Evolutionary conservation across 257 asterid genomes (phyloP).

Genomic region (Solanum clarkiae): DNA sequence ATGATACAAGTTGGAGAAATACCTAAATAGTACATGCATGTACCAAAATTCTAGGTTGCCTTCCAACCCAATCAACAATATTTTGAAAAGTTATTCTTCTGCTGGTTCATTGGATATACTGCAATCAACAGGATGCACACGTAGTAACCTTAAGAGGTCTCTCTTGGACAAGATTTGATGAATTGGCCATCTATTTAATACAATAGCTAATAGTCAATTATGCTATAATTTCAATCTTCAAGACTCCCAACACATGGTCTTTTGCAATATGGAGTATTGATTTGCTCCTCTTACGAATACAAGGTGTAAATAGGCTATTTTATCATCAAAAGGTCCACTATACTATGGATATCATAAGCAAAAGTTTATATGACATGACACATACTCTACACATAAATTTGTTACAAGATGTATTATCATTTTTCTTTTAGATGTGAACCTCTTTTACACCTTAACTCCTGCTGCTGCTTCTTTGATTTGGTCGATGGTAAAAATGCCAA

Average conservation of each 20-base stretch:
- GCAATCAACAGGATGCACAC: not conserved
- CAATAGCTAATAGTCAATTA: not conserved
- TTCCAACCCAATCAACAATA: not conserved
- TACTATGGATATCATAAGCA: not conserved
- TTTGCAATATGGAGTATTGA: not conserved
- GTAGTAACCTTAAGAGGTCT: not conserved
- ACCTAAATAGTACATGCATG: too few relatives aligned
- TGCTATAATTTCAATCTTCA: not conserved
- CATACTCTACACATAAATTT: not conserved
- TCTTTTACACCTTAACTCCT: constrained; percentile 23
- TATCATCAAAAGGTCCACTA: not conserved
- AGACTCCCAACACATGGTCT: not conserved
- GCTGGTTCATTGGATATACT: not conserved
- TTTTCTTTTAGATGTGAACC: not conserved
- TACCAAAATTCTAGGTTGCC: not conserved
- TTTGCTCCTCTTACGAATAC: not conserved
- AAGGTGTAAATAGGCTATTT: not conserved
- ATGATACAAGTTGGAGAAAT: not conserved
- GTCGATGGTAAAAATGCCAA: constrained; percentile 82
- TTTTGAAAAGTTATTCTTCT: not conserved
- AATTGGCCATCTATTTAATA: not conserved
- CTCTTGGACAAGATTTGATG: not conserved
- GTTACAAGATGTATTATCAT: not conserved
- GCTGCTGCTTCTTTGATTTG: constrained; percentile 96
- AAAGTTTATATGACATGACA: not conserved